Evolutionary conservation across 1,139 yeast species (phyloP).

Genomic region (Lodderomyces orthopsilosis): DNA sequence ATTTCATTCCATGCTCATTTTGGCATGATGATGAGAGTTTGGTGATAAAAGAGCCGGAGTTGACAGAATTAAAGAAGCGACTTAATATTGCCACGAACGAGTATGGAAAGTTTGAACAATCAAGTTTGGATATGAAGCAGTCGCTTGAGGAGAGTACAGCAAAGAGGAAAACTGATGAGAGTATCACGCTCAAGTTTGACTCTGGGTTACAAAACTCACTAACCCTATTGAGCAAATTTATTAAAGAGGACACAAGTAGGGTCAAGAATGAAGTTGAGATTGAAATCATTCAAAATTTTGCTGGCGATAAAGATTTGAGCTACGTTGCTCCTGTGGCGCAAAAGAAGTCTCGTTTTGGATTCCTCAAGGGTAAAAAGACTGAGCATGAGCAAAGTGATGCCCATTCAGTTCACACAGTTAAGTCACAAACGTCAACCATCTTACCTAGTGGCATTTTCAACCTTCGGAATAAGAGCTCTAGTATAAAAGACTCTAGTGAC

Average conservation of each 20-base stretch:
- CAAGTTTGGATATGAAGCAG: constrained; percentile 49
- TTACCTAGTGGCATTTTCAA: constrained; percentile 33
- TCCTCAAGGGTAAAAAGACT: constrained; percentile 19
- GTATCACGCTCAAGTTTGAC: constrained; percentile 48
- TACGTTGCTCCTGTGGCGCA: constrained; percentile 41
- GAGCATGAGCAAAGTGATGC: neutral
- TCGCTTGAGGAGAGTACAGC: constrained; percentile 47
- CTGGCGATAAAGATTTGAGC: constrained; percentile 69
- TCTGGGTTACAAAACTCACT: constrained; percentile 56
- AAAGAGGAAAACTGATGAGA: constrained; percentile 32
- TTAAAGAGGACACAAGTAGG: constrained; percentile 70
- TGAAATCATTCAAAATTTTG: constrained; percentile 84
- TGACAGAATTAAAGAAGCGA: constrained; percentile 60
- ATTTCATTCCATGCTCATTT: constrained; percentile 82
- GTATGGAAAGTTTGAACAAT: constrained; percentile 42
- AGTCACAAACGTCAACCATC: constrained; percentile 23
- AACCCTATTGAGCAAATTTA: constrained; percentile 55
- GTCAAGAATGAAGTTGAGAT: constrained; percentile 81
- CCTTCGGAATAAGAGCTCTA: constrained; percentile 34
- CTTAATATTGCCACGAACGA: constrained; percentile 50
- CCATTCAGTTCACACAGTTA: constrained; percentile 31
- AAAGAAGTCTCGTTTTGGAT: constrained; percentile 56
- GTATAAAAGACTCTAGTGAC: constrained; percentile 12
- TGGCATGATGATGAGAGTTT: constrained; percentile 97
- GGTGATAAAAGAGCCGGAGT: constrained; percentile 59